Percentiles rank a stretch among this genome's conserved stretches.
Conservation (phyloP, 140 eudicot genomes). For the Anethum foeniculum region DNA sequence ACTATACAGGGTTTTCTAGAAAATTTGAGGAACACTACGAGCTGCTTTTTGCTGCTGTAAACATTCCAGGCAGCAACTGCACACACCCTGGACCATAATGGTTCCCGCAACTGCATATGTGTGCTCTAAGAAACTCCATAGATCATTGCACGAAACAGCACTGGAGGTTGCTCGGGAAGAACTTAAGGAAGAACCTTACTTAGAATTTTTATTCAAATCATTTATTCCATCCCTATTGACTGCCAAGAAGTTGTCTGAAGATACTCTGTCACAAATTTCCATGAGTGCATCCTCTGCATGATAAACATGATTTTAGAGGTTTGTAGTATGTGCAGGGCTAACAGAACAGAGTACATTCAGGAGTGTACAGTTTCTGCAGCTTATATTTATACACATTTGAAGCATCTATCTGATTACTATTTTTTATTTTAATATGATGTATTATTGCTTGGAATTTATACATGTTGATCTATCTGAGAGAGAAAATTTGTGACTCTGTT, state of each 20-base stretch:
- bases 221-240: conserved; percentile 35
- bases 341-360: neutral
- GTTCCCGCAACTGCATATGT: conserved; percentile 17
- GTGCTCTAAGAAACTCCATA: conserved; percentile 48
- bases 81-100: neutral
- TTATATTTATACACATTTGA: neutral
- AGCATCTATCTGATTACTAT: neutral
- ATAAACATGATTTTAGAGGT: neutral
- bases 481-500: neutral
- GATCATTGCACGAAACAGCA: conserved; percentile 49
- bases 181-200: conserved; percentile 36
- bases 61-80: neutral
- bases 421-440: neutral
- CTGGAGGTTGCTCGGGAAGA: conserved; percentile 49
- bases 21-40: neutral
- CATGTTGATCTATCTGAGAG: neutral
- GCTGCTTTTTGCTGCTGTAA: neutral
- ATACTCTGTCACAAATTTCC: conserved; percentile 33
- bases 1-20: neutral
- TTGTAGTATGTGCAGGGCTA: neutral
- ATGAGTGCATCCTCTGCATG: conserved; percentile 9
- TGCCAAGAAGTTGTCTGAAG: conserved; percentile 30
- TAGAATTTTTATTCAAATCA: conserved; percentile 34
- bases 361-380: neutral
- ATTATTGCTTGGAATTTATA: neutral